These are phyloP conservation scores for Kodamaea suecica DNA, from an alignment of 1,139 yeast species.

Conservation along the genomic window DNA sequence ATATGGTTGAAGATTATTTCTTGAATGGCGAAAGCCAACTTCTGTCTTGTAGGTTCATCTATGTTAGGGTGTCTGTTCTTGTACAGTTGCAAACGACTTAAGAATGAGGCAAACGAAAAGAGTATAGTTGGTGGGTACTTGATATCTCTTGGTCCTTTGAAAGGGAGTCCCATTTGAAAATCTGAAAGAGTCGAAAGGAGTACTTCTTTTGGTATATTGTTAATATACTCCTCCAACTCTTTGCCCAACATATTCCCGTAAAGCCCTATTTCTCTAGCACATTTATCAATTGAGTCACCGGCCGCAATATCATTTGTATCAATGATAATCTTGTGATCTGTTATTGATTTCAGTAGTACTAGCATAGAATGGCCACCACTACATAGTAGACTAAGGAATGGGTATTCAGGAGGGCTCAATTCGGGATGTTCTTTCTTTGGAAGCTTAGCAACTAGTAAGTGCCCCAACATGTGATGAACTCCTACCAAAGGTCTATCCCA, in stretches of 20 bases:
- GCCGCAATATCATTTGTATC: constrained; percentile 85
- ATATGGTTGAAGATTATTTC: constrained; percentile 69
- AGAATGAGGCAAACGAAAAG: constrained; percentile 80
- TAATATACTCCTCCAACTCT: constrained; percentile 65
- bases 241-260: constrained; percentile 82
- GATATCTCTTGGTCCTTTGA: constrained; percentile 30
- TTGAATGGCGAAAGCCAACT: constrained; percentile 64
- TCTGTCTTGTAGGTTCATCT: constrained; percentile 23
- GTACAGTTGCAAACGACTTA: constrained; percentile 50
- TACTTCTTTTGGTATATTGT: constrained; percentile 21
- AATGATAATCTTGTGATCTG: constrained; percentile 68
- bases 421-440: constrained; percentile 24
- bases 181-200: constrained; percentile 23
- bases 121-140: constrained; percentile 32
- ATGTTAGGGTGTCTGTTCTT: constrained; percentile 12
- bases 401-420: constrained; percentile 53
- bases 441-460: constrained; percentile 68
- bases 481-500: constrained; percentile 76
- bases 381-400: constrained; percentile 75
- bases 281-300: constrained; percentile 92
- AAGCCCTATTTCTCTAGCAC: constrained; percentile 82
- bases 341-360: constrained; percentile 59
- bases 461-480: constrained; percentile 97
- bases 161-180: constrained; percentile 29
- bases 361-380: constrained; percentile 97